Conservation (phyloP, 2,329 filamentous ascomycete genomes). For the Zopfia rhizophila region DNA sequence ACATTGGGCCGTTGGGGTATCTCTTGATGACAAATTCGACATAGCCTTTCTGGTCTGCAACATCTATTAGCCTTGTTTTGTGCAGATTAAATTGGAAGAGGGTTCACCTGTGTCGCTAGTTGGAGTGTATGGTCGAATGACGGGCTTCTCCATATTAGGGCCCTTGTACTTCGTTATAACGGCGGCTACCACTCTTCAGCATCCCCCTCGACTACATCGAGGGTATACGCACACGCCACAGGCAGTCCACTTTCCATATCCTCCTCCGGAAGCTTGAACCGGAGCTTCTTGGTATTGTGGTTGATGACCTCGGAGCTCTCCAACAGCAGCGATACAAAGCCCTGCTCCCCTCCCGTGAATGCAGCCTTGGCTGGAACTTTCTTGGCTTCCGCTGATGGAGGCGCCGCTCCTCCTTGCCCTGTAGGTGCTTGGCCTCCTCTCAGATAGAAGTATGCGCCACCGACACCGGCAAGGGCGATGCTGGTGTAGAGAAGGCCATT, state of each 20-base stretch:
- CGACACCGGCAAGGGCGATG: constrained; percentile 66
- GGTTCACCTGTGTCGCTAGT: constrained; percentile 83
- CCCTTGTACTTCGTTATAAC: constrained; percentile 93
- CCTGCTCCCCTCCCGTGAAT: constrained; percentile 88
- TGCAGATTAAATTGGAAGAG: constrained; percentile 22
- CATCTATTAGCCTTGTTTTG: too few relatives aligned
- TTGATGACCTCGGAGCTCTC: constrained; percentile 82
- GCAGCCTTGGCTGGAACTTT: constrained; percentile 60
- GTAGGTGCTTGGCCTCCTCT: constrained; percentile 38
- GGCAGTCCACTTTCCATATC: constrained; percentile 85
- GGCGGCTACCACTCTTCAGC: constrained; percentile 62
- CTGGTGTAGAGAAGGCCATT: constrained; percentile 65
- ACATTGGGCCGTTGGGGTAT: constrained; percentile 93
- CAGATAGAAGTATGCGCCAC: constrained; percentile 65
- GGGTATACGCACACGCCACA: constrained; percentile 71
- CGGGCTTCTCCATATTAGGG: constrained; percentile 82
- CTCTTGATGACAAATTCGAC: constrained; percentile 92
- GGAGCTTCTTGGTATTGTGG: constrained; percentile 94
- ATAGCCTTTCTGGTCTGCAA: constrained; percentile 77
- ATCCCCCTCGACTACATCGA: constrained; percentile 3
- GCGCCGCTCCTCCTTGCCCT: constrained; percentile 34
- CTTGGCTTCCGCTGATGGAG: constrained; percentile 46
- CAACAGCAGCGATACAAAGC: constrained; percentile 84
- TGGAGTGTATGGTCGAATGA: constrained; percentile 92
- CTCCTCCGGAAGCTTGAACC: constrained; percentile 85